These are phyloP conservation scores for Rhynchosporium agropyri DNA, from an alignment of 2,329 filamentous ascomycete species.

Conservation along the genomic window DNA sequence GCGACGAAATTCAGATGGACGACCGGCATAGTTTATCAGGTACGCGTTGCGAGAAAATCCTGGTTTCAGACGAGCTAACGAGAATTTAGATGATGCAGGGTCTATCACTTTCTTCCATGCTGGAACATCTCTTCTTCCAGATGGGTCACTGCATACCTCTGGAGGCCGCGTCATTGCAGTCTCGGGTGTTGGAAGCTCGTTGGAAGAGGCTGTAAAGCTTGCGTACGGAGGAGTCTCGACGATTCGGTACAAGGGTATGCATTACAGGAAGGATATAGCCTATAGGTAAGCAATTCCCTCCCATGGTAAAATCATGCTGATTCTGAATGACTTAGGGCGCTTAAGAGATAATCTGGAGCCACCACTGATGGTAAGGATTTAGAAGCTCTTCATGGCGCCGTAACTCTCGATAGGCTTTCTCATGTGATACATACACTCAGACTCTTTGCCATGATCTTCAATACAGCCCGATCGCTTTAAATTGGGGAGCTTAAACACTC, in stretches of 20 bases:
- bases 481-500: too few relatives aligned
- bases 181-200: slow-evolving; percentile 72
- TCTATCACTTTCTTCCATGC: slow-evolving; percentile 49
- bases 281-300: not conserved
- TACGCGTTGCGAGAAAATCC: too few relatives aligned
- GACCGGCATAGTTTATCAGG: not conserved
- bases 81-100: slow-evolving; percentile 50
- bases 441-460: too few relatives aligned
- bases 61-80: not conserved
- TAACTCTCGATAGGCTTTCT: too few relatives aligned
- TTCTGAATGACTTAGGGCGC: too few relatives aligned
- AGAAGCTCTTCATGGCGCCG: too few relatives aligned
- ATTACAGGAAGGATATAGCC: slow-evolving; percentile 1
- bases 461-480: too few relatives aligned
- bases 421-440: too few relatives aligned
- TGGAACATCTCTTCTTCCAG: slow-evolving; percentile 83
- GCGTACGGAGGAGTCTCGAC: slow-evolving; percentile 70
- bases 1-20: slow-evolving; percentile 40
- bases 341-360: too few relatives aligned
- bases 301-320: too few relatives aligned
- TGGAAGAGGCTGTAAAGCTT: slow-evolving; percentile 80
- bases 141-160: slow-evolving; percentile 72
- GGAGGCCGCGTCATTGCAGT: slow-evolving; percentile 93
- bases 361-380: too few relatives aligned
- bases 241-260: not conserved